Percentiles rank a stretch among this genome's conserved stretches.
Conservation (phyloP, 2,329 filamentous ascomycete species). For the Penicillium glabrum region DNA sequence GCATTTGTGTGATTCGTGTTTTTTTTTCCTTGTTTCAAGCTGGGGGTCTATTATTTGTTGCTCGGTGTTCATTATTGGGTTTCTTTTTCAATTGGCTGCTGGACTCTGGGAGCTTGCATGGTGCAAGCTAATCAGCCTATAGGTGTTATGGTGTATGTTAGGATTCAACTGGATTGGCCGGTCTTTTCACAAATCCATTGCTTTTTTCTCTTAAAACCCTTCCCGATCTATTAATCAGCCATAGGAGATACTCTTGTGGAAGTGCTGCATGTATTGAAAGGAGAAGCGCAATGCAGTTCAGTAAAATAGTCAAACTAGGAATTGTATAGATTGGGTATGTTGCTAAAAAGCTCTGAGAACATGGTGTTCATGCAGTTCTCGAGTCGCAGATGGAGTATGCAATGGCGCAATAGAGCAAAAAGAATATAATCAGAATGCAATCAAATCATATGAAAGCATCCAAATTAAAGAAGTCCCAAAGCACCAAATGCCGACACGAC, state of each 20-base stretch:
- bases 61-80: not conserved
- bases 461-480: conserved; percentile 33
- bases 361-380: not conserved
- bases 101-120: not conserved
- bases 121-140: not conserved
- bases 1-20: not conserved
- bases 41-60: not conserved
- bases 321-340: not conserved
- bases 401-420: not conserved
- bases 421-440: not conserved
- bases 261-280: too few relatives aligned
- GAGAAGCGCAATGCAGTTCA: not conserved
- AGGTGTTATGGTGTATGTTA: not conserved
- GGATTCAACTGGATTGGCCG: not conserved
- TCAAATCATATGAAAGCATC: not conserved
- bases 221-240: not conserved
- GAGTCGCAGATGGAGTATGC: not conserved
- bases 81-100: not conserved
- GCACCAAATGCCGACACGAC: conserved; percentile 42
- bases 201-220: not conserved
- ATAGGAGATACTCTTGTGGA: not conserved
- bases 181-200: not conserved
- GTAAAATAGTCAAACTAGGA: not conserved
- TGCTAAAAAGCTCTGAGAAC: not conserved
- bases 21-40: not conserved